Percentiles rank a stretch among this genome's conserved stretches.
phyloP scores from a whole-genome alignment of 1,139 yeast genomes.

The Yueomyces sp. region DNA sequence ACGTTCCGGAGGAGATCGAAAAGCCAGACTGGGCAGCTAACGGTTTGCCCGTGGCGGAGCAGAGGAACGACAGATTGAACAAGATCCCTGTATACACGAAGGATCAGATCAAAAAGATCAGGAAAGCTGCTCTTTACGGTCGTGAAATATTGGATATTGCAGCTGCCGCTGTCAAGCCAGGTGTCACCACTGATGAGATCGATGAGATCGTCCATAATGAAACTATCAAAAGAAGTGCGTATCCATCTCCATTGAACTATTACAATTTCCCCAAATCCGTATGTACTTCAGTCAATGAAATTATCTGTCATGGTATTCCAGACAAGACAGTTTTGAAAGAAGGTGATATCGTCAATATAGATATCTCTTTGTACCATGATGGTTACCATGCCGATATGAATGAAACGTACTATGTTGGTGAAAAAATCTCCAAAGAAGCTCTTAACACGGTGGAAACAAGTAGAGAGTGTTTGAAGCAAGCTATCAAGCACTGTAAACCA shows the following conservation, averaged over 20 bases:
- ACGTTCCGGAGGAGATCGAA: conserved; percentile 57
- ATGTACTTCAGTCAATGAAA: conserved; percentile 90
- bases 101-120: conserved; percentile 61
- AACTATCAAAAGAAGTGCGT: conserved; percentile 77
- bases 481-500: conserved; percentile 79
- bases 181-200: conserved; percentile 86
- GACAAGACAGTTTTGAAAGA: conserved; percentile 76
- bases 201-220: conserved; percentile 82
- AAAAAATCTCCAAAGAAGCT: conserved; percentile 68
- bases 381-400: conserved; percentile 93
- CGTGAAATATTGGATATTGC: conserved; percentile 82
- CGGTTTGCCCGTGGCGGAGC: conserved; percentile 74
- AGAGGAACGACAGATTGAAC: conserved; percentile 55
- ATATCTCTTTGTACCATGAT: conserved; percentile 70
- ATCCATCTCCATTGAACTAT: conserved; percentile 93
- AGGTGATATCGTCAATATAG: conserved; percentile 90
- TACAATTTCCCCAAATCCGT: conserved; percentile 87
- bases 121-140: conserved; percentile 62
- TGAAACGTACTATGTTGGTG: conserved; percentile 96
- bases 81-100: conserved; percentile 49
- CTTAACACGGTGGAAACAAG: conserved; percentile 90
- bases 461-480: conserved; percentile 75
- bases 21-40: conserved; percentile 76
- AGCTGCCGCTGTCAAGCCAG: conserved; percentile 74
- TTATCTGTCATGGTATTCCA: conserved; percentile 95